A percentile compares a stretch with the other conserved stretches of the same genome.
phyloP scores from a whole-genome alignment of 2,329 filamentous ascomycete species.

The Aspergillus sp. region DNA sequence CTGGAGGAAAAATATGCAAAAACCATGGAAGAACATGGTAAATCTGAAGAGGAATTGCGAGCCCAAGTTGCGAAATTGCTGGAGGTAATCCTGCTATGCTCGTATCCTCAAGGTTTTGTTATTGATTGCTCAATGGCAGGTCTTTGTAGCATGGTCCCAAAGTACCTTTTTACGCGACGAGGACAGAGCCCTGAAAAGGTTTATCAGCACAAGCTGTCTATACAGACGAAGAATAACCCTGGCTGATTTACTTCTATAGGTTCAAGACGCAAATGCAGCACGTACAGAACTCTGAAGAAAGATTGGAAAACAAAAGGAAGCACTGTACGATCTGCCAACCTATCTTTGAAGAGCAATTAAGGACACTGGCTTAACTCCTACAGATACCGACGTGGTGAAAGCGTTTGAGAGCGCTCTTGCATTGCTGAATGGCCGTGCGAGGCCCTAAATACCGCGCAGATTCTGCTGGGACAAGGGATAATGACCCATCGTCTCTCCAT shows the following conservation, averaged over 20 bases:
- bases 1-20: slow-evolving; percentile 63
- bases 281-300: slow-evolving; percentile 66
- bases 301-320: slow-evolving; percentile 64
- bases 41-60: slow-evolving; percentile 58
- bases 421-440: slow-evolving; percentile 32
- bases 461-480: not conserved
- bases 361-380: slow-evolving; percentile 10
- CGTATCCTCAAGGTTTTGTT: not conserved
- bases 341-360: not conserved
- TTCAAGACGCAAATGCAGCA: slow-evolving; percentile 72
- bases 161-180: slow-evolving; percentile 67
- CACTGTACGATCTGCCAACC: slow-evolving; percentile 59
- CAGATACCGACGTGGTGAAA: slow-evolving; percentile 40
- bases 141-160: slow-evolving; percentile 72
- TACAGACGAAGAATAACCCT: not conserved
- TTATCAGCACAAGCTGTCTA: slow-evolving; percentile 10
- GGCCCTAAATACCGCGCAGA: slow-evolving; percentile 5
- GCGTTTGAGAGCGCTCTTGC: slow-evolving; percentile 44
- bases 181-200: slow-evolving; percentile 71
- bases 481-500: not conserved
- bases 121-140: slow-evolving; percentile 43
- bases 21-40: slow-evolving; percentile 57
- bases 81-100: slow-evolving; percentile 41
- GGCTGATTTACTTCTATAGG: slow-evolving; percentile 35
- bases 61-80: slow-evolving; percentile 62